A percentile compares a stretch with the other conserved stretches of the same genome.
Conservation (phyloP, 495 filamentous ascomycete genomes). For the Tuber indicum region DNA sequence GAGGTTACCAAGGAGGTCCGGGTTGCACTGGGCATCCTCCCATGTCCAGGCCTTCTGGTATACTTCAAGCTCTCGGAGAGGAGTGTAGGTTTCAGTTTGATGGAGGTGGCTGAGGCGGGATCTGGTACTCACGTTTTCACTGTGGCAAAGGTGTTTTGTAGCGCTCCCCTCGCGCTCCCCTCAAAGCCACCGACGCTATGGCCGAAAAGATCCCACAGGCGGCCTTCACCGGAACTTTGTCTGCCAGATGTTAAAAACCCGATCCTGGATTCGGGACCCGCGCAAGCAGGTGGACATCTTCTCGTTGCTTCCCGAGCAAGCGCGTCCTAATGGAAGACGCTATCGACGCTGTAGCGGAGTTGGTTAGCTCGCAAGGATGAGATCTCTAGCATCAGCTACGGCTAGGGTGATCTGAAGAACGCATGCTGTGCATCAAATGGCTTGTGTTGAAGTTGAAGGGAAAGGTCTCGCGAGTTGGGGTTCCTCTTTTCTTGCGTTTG, state of each 20-base stretch:
- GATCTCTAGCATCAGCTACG: constrained; percentile 57
- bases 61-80: too few relatives aligned
- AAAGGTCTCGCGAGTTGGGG: constrained; percentile 71
- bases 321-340: constrained; percentile 59
- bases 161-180: too few relatives aligned
- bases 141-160: too few relatives aligned
- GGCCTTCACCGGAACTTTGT: constrained; percentile 46
- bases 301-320: constrained; percentile 55
- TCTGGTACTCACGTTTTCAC: too few relatives aligned
- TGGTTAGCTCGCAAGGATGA: constrained; percentile 49
- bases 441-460: constrained; percentile 10
- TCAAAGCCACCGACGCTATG: constrained; percentile 33
- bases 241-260: too few relatives aligned
- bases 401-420: constrained; percentile 39
- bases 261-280: constrained; percentile 39
- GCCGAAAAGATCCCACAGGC: constrained; percentile 28
- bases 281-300: constrained; percentile 79
- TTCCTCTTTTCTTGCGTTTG: constrained; percentile 61
- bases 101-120: too few relatives aligned
- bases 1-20: too few relatives aligned
- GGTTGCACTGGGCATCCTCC: not conserved
- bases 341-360: constrained; percentile 49
- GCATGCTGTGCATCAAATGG: too few relatives aligned
- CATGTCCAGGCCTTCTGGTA: not conserved
- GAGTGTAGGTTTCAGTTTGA: too few relatives aligned